phyloP scores from a whole-genome alignment of 768 basidiomycete species.

The Russula lepida region DNA sequence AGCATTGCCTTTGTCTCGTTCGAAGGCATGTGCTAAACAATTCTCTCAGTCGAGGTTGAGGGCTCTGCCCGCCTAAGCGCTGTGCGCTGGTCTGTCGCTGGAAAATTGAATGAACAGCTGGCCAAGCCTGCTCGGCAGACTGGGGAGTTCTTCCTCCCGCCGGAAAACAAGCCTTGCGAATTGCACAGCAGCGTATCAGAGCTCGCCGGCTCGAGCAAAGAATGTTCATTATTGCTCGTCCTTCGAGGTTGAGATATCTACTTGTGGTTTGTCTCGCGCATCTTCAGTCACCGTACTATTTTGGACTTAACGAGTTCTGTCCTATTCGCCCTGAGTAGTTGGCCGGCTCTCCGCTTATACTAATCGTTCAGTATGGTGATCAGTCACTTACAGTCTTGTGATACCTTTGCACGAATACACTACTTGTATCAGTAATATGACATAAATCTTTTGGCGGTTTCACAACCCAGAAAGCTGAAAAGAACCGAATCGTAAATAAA shows the following conservation, averaged over 20 bases:
- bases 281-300: too few relatives aligned
- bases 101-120: neutral
- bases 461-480: too few relatives aligned
- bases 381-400: too few relatives aligned
- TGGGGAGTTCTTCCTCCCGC: neutral
- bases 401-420: too few relatives aligned
- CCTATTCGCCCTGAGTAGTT: neutral
- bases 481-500: too few relatives aligned
- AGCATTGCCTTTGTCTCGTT: neutral
- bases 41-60: neutral
- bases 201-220: neutral
- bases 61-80: constrained; percentile 1
- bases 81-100: constrained; percentile 5
- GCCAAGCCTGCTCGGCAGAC: neutral
- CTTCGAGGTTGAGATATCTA: neutral
- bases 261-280: too few relatives aligned
- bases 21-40: neutral
- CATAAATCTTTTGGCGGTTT: too few relatives aligned
- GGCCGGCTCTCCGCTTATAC: too few relatives aligned
- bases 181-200: neutral
- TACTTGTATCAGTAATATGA: too few relatives aligned
- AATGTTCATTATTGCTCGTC: neutral
- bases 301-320: neutral
- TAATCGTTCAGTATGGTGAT: too few relatives aligned
- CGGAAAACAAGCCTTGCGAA: neutral